These are phyloP conservation scores for Cytospora piceicola DNA, from an alignment of 2,329 filamentous ascomycete species.

Conservation along the genomic window DNA sequence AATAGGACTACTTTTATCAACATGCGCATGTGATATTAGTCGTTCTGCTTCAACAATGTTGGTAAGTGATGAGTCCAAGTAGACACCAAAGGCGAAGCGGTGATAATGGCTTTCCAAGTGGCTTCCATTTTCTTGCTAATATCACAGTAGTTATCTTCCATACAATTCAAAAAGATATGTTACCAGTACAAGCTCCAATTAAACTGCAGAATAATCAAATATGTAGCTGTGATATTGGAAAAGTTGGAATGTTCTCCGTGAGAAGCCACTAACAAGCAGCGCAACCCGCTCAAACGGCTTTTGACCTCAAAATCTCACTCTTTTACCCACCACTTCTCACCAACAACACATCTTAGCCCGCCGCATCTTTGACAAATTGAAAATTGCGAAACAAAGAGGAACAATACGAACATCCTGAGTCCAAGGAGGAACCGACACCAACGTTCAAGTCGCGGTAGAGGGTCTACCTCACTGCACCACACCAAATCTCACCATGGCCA, in stretches of 20 bases:
- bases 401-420: neutral
- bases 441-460: neutral
- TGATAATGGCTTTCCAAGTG: neutral
- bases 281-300: neutral
- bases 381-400: neutral
- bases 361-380: neutral
- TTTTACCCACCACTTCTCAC: neutral
- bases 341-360: neutral
- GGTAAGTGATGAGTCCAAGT: neutral
- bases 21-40: neutral
- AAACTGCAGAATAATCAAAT: neutral
- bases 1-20: no score
- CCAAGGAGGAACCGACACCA: neutral
- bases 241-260: neutral
- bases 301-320: neutral
- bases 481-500: slow-evolving; percentile 15
- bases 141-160: neutral
- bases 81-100: neutral
- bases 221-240: neutral
- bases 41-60: neutral
- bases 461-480: neutral
- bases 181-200: neutral
- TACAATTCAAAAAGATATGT: neutral
- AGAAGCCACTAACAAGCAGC: slow-evolving; percentile 6
- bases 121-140: neutral